A percentile compares a stretch with the other conserved stretches of the same genome.
These are phyloP conservation scores for Trichoderma afroharzianum DNA, from an alignment of 2,329 filamentous ascomycete genomes.

Conservation along the genomic window DNA sequence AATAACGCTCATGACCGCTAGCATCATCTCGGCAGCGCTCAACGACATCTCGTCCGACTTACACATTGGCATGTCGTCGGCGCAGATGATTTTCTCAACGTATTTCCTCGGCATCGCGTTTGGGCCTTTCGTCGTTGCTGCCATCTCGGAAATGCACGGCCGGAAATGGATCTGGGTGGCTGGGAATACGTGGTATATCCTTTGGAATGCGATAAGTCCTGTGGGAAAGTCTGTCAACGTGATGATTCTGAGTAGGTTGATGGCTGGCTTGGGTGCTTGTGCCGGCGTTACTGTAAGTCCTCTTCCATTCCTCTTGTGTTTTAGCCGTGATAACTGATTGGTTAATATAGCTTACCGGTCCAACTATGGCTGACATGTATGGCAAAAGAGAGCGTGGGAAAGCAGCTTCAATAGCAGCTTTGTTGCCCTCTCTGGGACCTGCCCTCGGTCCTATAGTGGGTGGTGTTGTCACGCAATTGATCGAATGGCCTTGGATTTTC, in stretches of 20 bases:
- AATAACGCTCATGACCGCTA: constrained; percentile 35
- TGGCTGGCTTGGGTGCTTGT: constrained; percentile 13
- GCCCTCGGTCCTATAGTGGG: constrained; percentile 66
- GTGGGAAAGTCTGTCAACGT: constrained; percentile 29
- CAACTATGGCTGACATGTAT: constrained; percentile 37
- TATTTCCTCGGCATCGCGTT: constrained; percentile 36
- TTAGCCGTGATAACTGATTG: background rate
- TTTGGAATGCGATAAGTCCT: constrained; percentile 36
- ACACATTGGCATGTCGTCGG: constrained; percentile 22
- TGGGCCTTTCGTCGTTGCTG: constrained; percentile 33
- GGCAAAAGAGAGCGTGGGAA: constrained; percentile 34
- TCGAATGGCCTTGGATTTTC: constrained; percentile 68
- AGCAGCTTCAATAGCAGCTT: constrained; percentile 32
- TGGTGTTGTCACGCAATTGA: constrained; percentile 59
- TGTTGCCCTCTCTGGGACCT: constrained; percentile 49
- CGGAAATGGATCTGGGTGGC: constrained; percentile 33
- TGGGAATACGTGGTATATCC: constrained; percentile 32
- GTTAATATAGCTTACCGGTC: constrained; percentile 29
- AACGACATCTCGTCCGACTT: constrained; percentile 32
- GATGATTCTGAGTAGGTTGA: constrained; percentile 30
- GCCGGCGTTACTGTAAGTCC: background rate
- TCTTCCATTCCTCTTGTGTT: background rate
- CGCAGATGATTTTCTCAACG: constrained; percentile 34
- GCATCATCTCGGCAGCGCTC: constrained; percentile 36
- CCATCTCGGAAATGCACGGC: constrained; percentile 34